phyloP scores from a whole-genome alignment of 139 green algal species.

The Tetraselmis striata region DNA sequence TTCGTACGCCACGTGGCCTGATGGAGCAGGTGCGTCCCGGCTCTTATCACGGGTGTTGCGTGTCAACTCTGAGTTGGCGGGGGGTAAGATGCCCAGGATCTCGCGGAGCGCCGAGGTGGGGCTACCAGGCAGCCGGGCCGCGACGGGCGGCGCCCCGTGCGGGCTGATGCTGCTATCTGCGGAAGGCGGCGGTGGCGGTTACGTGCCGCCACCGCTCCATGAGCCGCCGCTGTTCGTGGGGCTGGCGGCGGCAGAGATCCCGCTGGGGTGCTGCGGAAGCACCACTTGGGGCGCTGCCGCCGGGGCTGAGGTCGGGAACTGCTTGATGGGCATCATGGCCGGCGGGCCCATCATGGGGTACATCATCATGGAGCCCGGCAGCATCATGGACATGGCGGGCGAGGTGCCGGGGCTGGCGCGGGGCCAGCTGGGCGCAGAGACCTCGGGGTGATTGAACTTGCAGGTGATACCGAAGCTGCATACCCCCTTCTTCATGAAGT shows the following conservation, averaged over 20 bases:
- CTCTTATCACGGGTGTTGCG: no score
- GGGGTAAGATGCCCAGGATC: neutral
- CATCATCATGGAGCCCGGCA: neutral
- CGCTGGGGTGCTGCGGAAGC: no score
- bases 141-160: no score
- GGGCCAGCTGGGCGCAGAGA: neutral
- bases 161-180: neutral
- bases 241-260: no score
- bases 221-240: neutral
- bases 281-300: neutral
- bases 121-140: no score
- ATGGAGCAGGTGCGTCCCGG: no score
- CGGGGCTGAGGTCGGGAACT: neutral
- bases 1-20: no score
- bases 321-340: neutral
- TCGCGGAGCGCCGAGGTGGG: neutral
- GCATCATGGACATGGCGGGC: neutral
- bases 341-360: neutral
- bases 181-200: no score
- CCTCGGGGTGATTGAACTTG: constrained; percentile 52
- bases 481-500: constrained; percentile 36
- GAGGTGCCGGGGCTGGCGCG: neutral
- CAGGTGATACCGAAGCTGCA: constrained; percentile 43
- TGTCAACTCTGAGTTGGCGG: neutral
- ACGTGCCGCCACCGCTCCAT: neutral